Evolutionary conservation across 768 basidiomycete genomes (phyloP).

Genomic region (Rhodotorula kratochvilovae): DNA sequence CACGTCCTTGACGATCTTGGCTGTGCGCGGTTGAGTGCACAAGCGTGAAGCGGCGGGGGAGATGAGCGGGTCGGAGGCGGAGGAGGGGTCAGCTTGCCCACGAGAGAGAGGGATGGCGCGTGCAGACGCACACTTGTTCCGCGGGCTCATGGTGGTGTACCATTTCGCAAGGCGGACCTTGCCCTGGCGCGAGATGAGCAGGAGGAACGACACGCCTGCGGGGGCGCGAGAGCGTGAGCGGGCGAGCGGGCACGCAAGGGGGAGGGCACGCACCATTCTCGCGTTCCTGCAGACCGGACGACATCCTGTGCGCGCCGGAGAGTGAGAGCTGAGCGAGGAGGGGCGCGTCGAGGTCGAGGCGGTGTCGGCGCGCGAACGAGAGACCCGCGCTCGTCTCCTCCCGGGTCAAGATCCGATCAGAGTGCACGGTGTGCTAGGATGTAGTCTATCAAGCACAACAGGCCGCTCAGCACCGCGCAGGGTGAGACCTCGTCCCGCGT

Average conservation of each 20-base stretch:
- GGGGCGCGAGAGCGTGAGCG: constrained; percentile 53
- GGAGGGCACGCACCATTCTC: constrained; percentile 27
- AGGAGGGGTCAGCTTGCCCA: not conserved
- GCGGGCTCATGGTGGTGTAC: constrained; percentile 78
- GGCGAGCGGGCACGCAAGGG: not conserved
- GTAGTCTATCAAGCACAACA: too few species aligned
- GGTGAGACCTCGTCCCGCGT: too few species aligned
- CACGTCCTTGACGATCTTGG: constrained; percentile 91
- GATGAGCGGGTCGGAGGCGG: not conserved
- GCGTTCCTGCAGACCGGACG: constrained; percentile 33
- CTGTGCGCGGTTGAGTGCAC: constrained; percentile 1
- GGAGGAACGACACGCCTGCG: constrained; percentile 68
- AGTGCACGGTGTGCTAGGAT: too few species aligned
- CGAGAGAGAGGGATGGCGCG: not conserved
- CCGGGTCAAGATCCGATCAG: too few species aligned
- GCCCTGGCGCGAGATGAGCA: constrained; percentile 91
- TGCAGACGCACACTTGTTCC: constrained; percentile 46
- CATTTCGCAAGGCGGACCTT: constrained; percentile 94
- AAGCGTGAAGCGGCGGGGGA: too few species aligned
- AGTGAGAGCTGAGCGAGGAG: not conserved
- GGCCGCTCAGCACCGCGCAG: too few species aligned
- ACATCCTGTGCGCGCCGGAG: constrained; percentile 11
- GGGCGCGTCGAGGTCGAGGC: not conserved
- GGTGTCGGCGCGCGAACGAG: not conserved
- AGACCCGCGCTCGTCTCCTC: too few species aligned